phyloP scores from a whole-genome alignment of 2,329 filamentous ascomycete genomes.

The Tolypocladium cylindrosporum region DNA sequence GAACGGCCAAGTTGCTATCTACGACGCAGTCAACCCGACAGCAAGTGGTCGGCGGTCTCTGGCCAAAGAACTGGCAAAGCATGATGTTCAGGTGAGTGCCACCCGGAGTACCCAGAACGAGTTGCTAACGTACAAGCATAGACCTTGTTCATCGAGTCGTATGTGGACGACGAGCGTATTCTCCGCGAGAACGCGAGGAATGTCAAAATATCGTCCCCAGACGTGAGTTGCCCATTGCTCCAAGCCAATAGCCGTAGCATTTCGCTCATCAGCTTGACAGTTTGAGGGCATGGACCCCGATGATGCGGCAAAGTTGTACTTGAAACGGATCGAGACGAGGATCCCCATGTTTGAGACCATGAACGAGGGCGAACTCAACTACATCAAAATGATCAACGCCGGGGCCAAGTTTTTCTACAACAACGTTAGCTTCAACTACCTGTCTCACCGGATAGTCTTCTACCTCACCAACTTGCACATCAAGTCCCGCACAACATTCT shows the following conservation, averaged over 20 bases:
- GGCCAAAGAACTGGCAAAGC: constrained; percentile 95
- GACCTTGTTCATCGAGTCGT: constrained; percentile 95
- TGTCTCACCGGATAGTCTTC: constrained; percentile 95
- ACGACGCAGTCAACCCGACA: constrained; percentile 93
- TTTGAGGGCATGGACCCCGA: constrained; percentile 88
- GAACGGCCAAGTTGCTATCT: constrained; percentile 96
- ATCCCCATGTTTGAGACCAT: constrained; percentile 97
- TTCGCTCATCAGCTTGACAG: constrained; percentile 27
- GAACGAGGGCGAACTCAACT: constrained; percentile 88
- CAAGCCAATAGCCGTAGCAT: neutral
- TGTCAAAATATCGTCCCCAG: constrained; percentile 95
- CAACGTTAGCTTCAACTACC: constrained; percentile 91
- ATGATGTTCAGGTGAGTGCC: constrained; percentile 71
- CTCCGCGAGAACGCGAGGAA: constrained; percentile 94
- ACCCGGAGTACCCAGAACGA: neutral
- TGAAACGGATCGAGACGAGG: constrained; percentile 79
- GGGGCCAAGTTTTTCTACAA: constrained; percentile 91
- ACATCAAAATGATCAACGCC: constrained; percentile 99
- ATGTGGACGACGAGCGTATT: constrained; percentile 85
- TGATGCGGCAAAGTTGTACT: constrained; percentile 85
- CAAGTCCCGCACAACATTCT: constrained; percentile 89
- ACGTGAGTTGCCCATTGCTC: constrained; percentile 44
- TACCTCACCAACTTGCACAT: constrained; percentile 97
- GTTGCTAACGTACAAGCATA: constrained; percentile 24
- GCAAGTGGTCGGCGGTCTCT: constrained; percentile 71